Conservation (phyloP, 805 yeast genomes). For the Barnettozyma populi region DNA sequence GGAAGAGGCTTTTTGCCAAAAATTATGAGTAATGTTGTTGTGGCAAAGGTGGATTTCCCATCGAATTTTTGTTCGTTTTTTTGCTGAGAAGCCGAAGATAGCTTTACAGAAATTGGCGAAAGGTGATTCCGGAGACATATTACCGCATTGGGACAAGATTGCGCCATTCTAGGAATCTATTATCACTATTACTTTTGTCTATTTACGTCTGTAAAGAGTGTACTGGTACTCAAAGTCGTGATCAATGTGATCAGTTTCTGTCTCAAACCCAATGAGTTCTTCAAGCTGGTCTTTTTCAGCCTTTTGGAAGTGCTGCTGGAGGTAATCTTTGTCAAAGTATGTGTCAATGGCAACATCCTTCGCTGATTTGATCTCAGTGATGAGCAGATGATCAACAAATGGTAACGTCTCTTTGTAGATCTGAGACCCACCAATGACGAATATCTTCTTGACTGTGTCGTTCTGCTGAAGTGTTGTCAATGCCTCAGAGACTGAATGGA, state of each 20-base stretch:
- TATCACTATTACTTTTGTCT: not conserved
- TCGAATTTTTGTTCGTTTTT: not conserved
- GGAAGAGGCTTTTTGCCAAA: not conserved
- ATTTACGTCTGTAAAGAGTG: constrained; percentile 50
- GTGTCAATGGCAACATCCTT: constrained; percentile 56
- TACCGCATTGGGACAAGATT: not conserved
- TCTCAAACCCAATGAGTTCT: constrained; percentile 31
- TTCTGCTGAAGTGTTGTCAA: constrained; percentile 26
- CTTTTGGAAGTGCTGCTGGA: constrained; percentile 33
- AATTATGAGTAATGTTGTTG: not conserved
- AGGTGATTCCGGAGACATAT: not conserved
- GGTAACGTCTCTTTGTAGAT: constrained; percentile 54
- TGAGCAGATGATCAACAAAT: constrained; percentile 47
- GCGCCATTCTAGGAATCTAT: not conserved
- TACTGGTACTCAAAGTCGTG: constrained; percentile 52
- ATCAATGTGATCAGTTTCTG: constrained; percentile 31
- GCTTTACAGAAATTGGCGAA: not conserved
- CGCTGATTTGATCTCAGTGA: constrained; percentile 59
- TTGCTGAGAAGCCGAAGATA: not conserved
- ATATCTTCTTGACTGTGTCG: constrained; percentile 49
- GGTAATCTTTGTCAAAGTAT: constrained; percentile 41
- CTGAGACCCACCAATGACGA: constrained; percentile 91
- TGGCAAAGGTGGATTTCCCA: not conserved
- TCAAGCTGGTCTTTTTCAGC: constrained; percentile 31
- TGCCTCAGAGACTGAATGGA: constrained; percentile 41